Conservation (phyloP, 768 basidiomycete species). For the Infundibulicybe gibba region DNA sequence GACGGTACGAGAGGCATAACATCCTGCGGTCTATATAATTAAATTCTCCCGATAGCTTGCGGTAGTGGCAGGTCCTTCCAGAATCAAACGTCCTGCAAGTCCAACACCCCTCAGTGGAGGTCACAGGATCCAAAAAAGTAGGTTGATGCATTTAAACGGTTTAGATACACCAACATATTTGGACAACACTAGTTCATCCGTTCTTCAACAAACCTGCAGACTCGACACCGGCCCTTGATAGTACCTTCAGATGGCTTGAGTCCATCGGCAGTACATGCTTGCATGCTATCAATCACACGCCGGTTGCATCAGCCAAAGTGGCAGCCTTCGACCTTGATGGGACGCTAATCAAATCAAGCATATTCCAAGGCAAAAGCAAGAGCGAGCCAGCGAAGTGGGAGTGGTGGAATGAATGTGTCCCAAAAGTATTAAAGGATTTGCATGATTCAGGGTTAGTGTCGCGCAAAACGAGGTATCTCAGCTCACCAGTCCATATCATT, state of each 20-base stretch:
- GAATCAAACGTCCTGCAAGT: too few relatives aligned
- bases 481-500: background rate
- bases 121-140: slow-evolving; percentile 11
- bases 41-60: too few relatives aligned
- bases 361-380: slow-evolving; percentile 22
- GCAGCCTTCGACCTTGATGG: slow-evolving; percentile 88
- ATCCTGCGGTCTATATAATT: too few relatives aligned
- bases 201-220: slow-evolving; percentile 30
- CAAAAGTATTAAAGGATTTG: slow-evolving; percentile 56
- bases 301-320: slow-evolving; percentile 49
- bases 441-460: slow-evolving; percentile 52
- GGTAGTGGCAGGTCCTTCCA: too few relatives aligned
- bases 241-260: slow-evolving; percentile 35
- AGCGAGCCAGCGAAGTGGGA: slow-evolving; percentile 41
- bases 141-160: background rate
- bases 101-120: background rate
- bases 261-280: slow-evolving; percentile 40
- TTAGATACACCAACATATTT: too few relatives aligned
- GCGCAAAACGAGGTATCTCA: background rate
- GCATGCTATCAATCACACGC: slow-evolving; percentile 36
- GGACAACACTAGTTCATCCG: slow-evolving; percentile 28
- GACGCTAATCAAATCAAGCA: slow-evolving; percentile 66
- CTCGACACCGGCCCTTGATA: slow-evolving; percentile 2
- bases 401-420: slow-evolving; percentile 74
- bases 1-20: too few relatives aligned